Conservation (phyloP, 345 rosid species). For the Excoecaria agallocha region DNA sequence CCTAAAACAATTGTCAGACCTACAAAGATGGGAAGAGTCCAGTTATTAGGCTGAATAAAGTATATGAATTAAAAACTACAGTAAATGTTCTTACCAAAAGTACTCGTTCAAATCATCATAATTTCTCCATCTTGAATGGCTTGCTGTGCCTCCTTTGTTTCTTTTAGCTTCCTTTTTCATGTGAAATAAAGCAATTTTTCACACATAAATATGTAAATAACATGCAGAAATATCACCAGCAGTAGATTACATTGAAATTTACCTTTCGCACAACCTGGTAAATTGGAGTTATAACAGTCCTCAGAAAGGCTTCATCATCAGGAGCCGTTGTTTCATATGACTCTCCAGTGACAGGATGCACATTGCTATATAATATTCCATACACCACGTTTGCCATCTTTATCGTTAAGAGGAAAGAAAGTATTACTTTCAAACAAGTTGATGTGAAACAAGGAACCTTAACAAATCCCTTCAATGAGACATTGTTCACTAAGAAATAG, state of each 20-base stretch:
- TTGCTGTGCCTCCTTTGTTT: conserved; percentile 78
- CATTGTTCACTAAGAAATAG: not conserved
- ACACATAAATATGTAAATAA: conserved; percentile 1
- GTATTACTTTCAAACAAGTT: conserved; percentile 20
- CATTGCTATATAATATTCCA: conserved; percentile 53
- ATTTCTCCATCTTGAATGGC: conserved; percentile 98
- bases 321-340: conserved; percentile 40
- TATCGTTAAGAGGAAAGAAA: conserved; percentile 24
- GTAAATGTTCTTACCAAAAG: conserved; percentile 66
- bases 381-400: conserved; percentile 80
- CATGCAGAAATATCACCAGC: not conserved
- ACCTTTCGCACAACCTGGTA: conserved; percentile 74
- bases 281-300: conserved; percentile 72
- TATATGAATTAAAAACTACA: conserved; percentile 15
- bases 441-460: not conserved
- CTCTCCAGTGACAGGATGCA: conserved; percentile 54
- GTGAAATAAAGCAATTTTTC: conserved; percentile 26
- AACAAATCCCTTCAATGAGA: not conserved
- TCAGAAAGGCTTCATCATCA: conserved; percentile 80
- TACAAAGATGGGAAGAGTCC: conserved; percentile 26
- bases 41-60: conserved; percentile 10
- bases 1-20: conserved; percentile 74
- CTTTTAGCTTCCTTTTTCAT: conserved; percentile 70
- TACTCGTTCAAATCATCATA: conserved; percentile 97
- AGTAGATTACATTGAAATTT: conserved; percentile 21